Percentiles rank a stretch among this genome's conserved stretches.
phyloP scores from a whole-genome alignment of 768 basidiomycete genomes.

The Lactarius akahatsu region DNA sequence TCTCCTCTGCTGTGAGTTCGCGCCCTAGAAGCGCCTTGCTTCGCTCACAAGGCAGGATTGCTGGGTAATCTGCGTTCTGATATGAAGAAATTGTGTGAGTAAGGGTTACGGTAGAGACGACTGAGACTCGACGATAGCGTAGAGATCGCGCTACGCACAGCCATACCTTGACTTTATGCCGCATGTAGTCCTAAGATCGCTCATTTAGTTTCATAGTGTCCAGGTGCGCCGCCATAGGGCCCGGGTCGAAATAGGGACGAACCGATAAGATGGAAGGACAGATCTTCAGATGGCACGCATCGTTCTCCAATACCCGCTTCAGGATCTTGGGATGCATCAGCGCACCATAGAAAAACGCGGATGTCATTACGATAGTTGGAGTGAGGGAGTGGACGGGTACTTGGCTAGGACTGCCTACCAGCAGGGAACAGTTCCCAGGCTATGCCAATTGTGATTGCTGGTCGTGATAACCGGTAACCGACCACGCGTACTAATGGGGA shows the following conservation, averaged over 20 bases:
- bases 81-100: background rate
- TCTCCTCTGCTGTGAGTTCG: constrained; percentile 59
- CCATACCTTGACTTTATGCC: constrained; percentile 72
- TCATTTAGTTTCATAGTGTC: background rate
- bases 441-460: background rate
- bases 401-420: background rate
- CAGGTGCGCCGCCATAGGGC: background rate
- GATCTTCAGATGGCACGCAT: no score
- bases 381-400: background rate
- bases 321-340: constrained; percentile 68
- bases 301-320: no score
- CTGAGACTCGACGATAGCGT: background rate
- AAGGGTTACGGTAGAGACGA: background rate
- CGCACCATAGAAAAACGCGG: constrained; percentile 87
- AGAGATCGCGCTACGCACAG: background rate
- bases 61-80: constrained; percentile 79
- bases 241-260: constrained; percentile 31
- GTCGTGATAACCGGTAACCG: no score
- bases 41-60: constrained; percentile 32
- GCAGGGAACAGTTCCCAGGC: no score
- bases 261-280: constrained; percentile 74
- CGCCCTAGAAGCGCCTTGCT: constrained; percentile 40
- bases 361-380: no score
- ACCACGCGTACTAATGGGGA: no score
- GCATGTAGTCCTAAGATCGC: constrained; percentile 62